A percentile compares a stretch with the other conserved stretches of the same genome.
phyloP scores from a whole-genome alignment of 2,329 filamentous ascomycete genomes.

The Colletotrichum sp. region DNA sequence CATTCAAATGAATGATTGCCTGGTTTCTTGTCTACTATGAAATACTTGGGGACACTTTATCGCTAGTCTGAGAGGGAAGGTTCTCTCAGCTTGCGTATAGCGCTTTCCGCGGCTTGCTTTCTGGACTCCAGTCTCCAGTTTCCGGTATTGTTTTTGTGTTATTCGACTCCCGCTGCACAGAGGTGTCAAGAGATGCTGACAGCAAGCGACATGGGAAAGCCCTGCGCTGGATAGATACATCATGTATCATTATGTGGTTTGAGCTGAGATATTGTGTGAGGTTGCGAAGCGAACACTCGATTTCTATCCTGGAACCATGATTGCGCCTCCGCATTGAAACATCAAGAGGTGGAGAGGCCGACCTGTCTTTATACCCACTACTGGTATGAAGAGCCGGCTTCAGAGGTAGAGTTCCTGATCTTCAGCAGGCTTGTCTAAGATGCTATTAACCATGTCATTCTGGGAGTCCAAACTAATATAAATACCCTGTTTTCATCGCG shows the following conservation, averaged over 20 bases:
- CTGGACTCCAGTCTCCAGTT: not conserved
- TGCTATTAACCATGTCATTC: not conserved
- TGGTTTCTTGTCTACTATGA: too few relatives aligned
- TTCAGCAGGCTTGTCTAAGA: not conserved
- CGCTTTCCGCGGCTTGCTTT: not conserved
- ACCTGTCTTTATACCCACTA: not conserved
- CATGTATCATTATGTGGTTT: not conserved
- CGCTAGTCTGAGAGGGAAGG: too few relatives aligned
- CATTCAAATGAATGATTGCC: too few relatives aligned
- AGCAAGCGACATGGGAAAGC: too few relatives aligned
- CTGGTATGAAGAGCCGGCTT: not conserved
- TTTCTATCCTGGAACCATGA: too few relatives aligned
- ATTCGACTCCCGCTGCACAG: not conserved
- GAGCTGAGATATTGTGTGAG: not conserved
- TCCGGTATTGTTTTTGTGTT: not conserved
- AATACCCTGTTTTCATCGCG: too few relatives aligned
- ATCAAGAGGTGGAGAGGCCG: not conserved
- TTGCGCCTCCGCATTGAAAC: not conserved
- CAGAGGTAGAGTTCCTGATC: not conserved
- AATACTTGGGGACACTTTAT: too few relatives aligned
- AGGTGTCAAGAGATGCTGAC: not conserved
- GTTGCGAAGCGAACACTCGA: not conserved
- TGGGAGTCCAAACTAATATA: not conserved
- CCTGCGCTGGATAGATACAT: too few relatives aligned
- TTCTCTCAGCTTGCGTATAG: not conserved